A percentile compares a stretch with the other conserved stretches of the same genome.
phyloP scores from a whole-genome alignment of 106 monocot genomes.

The Dendrobium chrysotoxum region DNA sequence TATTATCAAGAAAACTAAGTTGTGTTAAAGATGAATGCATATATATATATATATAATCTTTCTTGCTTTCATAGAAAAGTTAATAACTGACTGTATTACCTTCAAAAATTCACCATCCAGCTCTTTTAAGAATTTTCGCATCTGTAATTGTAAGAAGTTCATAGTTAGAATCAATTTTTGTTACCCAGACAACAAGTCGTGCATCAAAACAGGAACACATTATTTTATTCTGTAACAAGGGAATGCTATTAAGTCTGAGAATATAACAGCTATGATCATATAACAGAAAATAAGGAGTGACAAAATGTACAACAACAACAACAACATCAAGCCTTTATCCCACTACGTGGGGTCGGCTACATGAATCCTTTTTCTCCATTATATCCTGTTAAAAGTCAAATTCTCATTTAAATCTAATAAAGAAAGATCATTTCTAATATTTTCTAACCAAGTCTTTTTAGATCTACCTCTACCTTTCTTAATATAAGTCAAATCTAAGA shows the following conservation, averaged over 20 bases:
- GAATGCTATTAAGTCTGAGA: not conserved
- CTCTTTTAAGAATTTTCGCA: constrained; percentile 55
- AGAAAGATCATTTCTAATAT: no score
- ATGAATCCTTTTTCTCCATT: no score
- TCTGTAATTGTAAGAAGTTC: constrained; percentile 30
- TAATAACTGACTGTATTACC: constrained; percentile 25
- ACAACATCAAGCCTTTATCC: no score
- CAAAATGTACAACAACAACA: not conserved
- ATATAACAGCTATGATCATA: not conserved
- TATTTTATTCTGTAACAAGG: not conserved
- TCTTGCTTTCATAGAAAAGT: not conserved
- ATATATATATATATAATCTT: not conserved
- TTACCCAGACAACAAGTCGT: not conserved
- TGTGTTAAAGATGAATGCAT: not conserved
- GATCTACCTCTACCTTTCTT: no score
- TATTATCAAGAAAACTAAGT: no score
- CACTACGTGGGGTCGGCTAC: no score
- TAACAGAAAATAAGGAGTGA: not conserved
- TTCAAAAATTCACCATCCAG: constrained; percentile 88
- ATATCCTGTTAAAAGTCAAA: no score
- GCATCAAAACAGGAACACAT: not conserved
- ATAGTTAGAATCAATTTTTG: not conserved
- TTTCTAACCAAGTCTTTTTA: no score
- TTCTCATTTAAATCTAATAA: no score
- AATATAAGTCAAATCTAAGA: no score